Percentiles rank a stretch among this genome's conserved stretches.
These are phyloP conservation scores for Microcyclosporella mali DNA, from an alignment of 2,329 filamentous ascomycete genomes.

Conservation along the genomic window DNA sequence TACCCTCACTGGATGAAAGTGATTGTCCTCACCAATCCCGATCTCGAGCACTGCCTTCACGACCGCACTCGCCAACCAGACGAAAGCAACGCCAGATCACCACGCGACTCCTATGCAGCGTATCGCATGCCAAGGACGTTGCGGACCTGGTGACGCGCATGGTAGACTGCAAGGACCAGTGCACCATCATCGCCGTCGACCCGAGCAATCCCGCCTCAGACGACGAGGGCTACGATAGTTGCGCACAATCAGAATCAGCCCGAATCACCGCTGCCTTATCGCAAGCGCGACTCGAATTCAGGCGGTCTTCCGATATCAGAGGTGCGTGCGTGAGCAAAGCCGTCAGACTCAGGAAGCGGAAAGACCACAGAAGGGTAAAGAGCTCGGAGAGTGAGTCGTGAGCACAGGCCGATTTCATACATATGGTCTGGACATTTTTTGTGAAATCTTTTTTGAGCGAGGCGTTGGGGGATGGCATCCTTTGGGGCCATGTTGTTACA, in stretches of 20 bases:
- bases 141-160: constrained; percentile 38
- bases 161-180: constrained; percentile 38
- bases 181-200: constrained; percentile 21
- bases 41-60: constrained; percentile 15
- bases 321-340: constrained; percentile 25
- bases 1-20: constrained; percentile 15
- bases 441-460: constrained; percentile 8
- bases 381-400: constrained; percentile 15
- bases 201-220: constrained; percentile 8
- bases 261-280: constrained; percentile 18
- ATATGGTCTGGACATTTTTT: neutral
- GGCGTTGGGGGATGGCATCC: constrained; percentile 13
- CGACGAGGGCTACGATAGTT: constrained; percentile 26
- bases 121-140: constrained; percentile 37
- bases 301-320: constrained; percentile 22
- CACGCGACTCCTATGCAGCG: constrained; percentile 36
- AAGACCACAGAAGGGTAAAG: constrained; percentile 12
- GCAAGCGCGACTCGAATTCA: constrained; percentile 12
- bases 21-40: constrained; percentile 6
- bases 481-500: neutral
- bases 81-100: constrained; percentile 38
- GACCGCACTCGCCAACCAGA: constrained; percentile 32
- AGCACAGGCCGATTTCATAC: constrained; percentile 2
- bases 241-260: constrained; percentile 11
- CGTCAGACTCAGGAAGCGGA: constrained; percentile 18